Evolutionary conservation across 345 rosid species (phyloP).

Genomic region (Microcos paniculata): DNA sequence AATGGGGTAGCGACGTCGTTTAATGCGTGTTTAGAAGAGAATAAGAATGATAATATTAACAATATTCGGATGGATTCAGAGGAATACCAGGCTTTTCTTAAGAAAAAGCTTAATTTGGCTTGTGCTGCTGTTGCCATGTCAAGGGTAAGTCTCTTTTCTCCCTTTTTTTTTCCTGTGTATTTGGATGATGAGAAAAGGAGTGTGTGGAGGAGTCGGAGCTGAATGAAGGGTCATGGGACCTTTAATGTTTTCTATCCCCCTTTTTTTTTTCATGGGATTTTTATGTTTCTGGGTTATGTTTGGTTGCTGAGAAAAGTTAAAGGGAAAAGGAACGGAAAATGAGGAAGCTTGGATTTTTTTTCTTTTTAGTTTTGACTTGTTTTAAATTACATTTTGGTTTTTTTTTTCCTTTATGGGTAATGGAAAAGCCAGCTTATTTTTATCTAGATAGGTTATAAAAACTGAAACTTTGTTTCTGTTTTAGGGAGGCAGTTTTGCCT

Average conservation of each 20-base stretch:
- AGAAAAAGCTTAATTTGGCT: constrained; percentile 58
- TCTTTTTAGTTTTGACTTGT: neutral
- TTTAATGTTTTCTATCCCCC: no score
- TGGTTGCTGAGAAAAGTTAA: neutral
- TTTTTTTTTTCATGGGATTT: neutral
- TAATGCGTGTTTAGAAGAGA: constrained; percentile 3
- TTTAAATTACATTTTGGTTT: neutral
- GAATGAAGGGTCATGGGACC: neutral
- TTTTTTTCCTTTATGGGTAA: neutral
- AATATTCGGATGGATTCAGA: constrained; percentile 37
- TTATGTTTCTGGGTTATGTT: neutral
- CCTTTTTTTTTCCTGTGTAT: neutral
- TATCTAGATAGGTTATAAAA: neutral
- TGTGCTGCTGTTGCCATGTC: constrained; percentile 71
- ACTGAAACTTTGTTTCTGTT: neutral
- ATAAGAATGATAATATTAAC: no score
- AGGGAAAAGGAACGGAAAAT: neutral
- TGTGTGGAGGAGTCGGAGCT: no score
- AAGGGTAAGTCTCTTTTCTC: constrained; percentile 35
- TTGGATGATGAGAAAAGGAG: constrained; percentile 1
- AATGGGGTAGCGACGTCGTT: neutral
- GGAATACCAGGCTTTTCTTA: constrained; percentile 54
- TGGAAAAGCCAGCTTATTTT: neutral
- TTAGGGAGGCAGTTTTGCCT: neutral
- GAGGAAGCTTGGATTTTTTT: neutral